These are phyloP conservation scores for Chlamydomonas sphaeroides DNA, from an alignment of 139 green algal genomes.

Conservation along the genomic window DNA sequence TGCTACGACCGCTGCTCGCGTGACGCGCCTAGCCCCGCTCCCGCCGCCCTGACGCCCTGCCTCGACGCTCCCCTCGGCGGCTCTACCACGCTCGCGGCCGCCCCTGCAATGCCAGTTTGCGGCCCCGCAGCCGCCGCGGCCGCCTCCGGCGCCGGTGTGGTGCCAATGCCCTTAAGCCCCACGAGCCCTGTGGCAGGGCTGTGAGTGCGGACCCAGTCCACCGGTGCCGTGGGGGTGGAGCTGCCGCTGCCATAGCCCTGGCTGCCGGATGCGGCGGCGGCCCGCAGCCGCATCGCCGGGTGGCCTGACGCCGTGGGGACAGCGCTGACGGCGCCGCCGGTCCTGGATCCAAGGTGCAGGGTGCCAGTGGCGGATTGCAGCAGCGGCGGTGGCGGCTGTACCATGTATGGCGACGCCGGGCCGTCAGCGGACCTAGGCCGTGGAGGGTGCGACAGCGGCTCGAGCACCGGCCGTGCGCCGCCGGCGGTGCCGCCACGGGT, in stretches of 20 bases:
- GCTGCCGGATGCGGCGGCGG: background rate
- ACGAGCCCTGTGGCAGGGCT: background rate
- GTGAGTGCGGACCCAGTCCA: constrained; percentile 3
- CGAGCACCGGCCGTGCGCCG: background rate
- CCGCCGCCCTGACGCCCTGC: too few species aligned
- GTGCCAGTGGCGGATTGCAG: too few species aligned
- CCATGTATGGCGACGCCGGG: background rate
- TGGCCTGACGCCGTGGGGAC: background rate
- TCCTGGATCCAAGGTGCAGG: too few species aligned
- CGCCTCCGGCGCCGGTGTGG: background rate
- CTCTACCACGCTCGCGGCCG: background rate
- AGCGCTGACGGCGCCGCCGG: background rate
- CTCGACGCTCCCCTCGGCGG: too few species aligned
- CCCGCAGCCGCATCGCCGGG: background rate
- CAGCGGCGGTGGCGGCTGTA: too few species aligned
- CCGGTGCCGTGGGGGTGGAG: background rate
- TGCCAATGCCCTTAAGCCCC: constrained; percentile 14
- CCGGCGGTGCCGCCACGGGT: background rate
- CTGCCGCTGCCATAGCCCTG: background rate
- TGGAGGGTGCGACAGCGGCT: constrained; percentile 11
- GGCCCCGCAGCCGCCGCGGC: constrained; percentile 12
- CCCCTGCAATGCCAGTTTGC: background rate
- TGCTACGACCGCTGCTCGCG: too few species aligned
- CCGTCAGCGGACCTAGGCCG: constrained; percentile 10
- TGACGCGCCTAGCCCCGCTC: too few species aligned